Percentiles rank a stretch among this genome's conserved stretches.
Evolutionary conservation across 2,329 filamentous ascomycete genomes (phyloP).

Genomic region (Paraphaeosphaeria sporulosa): DNA sequence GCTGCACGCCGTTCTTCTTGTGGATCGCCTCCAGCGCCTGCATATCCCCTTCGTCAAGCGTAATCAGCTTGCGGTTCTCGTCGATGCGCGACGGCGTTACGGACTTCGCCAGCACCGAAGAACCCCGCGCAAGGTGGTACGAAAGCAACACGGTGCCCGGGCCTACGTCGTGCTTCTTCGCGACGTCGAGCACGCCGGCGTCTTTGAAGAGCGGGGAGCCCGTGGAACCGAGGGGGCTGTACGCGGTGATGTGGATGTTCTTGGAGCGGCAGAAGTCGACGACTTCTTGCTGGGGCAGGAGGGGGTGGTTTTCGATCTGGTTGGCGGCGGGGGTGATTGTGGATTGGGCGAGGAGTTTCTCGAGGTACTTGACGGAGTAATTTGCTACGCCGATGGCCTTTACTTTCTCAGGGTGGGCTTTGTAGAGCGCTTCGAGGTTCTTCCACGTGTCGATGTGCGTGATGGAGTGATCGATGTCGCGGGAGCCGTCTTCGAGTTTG

Average conservation of each 20-base stretch:
- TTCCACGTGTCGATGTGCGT: conserved; percentile 81
- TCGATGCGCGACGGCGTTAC: conserved; percentile 73
- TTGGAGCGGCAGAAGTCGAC: conserved; percentile 72
- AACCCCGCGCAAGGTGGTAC: conserved; percentile 74
- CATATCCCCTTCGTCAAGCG: conserved; percentile 70
- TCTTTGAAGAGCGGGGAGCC: conserved; percentile 58
- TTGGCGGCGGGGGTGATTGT: conserved; percentile 72
- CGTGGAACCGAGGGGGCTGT: conserved; percentile 62
- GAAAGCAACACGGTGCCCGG: conserved; percentile 70
- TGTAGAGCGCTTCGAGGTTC: conserved; percentile 71
- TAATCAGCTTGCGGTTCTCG: conserved; percentile 72
- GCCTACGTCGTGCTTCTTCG: conserved; percentile 58
- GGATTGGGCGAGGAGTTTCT: conserved; percentile 63
- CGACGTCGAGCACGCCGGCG: conserved; percentile 56
- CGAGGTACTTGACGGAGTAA: conserved; percentile 57
- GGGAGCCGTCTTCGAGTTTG: conserved; percentile 73
- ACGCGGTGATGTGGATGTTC: conserved; percentile 76
- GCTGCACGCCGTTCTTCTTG: conserved; percentile 56
- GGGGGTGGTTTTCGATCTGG: conserved; percentile 78
- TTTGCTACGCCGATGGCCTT: conserved; percentile 61
- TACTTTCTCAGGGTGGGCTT: conserved; percentile 53
- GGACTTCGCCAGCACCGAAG: conserved; percentile 77
- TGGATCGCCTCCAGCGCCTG: conserved; percentile 56
- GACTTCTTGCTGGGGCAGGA: conserved; percentile 75
- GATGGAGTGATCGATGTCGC: conserved; percentile 74